phyloP scores from a whole-genome alignment of 2,329 filamentous ascomycete species.

The Atkinsonella hypoxylon region DNA sequence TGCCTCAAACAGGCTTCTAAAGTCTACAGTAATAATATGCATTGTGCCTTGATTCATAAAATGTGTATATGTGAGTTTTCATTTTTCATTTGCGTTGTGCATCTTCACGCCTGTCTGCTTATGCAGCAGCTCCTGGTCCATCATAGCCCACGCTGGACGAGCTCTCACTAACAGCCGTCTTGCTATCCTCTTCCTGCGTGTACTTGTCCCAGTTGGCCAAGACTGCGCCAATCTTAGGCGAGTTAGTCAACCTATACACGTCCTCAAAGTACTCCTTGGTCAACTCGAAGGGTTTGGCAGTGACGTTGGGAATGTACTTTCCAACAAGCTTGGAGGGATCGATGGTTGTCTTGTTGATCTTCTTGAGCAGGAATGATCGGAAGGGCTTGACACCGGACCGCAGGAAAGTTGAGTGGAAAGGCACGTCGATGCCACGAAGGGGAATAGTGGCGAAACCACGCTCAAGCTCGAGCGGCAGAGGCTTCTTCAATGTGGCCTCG shows the following conservation, averaged over 20 bases:
- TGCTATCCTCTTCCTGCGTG: constrained; percentile 35
- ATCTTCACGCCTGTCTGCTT: constrained; percentile 9
- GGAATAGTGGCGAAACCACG: constrained; percentile 96
- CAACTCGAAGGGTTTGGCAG: constrained; percentile 85
- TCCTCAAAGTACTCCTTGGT: constrained; percentile 99
- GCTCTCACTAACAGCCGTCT: constrained; percentile 25
- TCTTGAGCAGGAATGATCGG: constrained; percentile 96
- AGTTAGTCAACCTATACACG: constrained; percentile 88
- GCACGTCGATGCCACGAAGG: constrained; percentile 92
- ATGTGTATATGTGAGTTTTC: background rate
- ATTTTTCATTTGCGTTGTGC: background rate
- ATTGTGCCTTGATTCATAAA: background rate
- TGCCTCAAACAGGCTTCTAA: background rate
- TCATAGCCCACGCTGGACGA: constrained; percentile 29
- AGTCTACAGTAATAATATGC: constrained; percentile 2
- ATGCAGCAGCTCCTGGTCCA: constrained; percentile 30
- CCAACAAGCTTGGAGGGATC: constrained; percentile 93
- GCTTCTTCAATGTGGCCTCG: constrained; percentile 79
- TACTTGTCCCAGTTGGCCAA: constrained; percentile 81
- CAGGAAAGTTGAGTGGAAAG: constrained; percentile 98
- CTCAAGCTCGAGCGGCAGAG: constrained; percentile 76
- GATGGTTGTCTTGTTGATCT: constrained; percentile 98
- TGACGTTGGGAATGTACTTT: constrained; percentile 99
- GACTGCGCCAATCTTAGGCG: constrained; percentile 62
- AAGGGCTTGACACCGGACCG: constrained; percentile 98